Conservation (phyloP, 768 basidiomycete genomes). For the Amanita rubescens region DNA sequence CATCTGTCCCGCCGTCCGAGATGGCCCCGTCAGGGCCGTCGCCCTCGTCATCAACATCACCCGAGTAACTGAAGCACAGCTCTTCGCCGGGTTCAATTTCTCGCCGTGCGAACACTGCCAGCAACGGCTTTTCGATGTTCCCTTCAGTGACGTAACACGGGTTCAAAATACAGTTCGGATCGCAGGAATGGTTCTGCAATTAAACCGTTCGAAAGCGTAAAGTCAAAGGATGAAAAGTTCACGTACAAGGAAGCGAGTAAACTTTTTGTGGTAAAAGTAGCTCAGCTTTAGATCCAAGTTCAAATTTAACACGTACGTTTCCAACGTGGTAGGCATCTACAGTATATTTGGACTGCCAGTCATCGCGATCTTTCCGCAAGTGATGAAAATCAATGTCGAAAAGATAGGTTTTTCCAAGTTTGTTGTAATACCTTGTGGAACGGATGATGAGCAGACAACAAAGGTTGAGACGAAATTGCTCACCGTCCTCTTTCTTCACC, state of each 20-base stretch:
- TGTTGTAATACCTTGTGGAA: conserved; percentile 56
- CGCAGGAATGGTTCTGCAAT: conserved; percentile 81
- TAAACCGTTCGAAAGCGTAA: neutral
- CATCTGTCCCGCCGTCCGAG: conserved; percentile 2
- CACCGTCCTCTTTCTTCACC: conserved; percentile 63
- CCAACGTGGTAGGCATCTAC: conserved; percentile 88
- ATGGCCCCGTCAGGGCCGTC: neutral
- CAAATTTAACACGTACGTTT: conserved; percentile 46
- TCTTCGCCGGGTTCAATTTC: conserved; percentile 65
- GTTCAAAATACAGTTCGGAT: conserved; percentile 72
- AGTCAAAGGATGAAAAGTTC: neutral
- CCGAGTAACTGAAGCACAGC: conserved; percentile 70
- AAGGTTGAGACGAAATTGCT: conserved; percentile 17
- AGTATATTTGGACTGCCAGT: conserved; percentile 40
- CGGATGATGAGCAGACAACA: conserved; percentile 3
- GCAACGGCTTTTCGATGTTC: conserved; percentile 58
- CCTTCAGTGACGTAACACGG: conserved; percentile 76
- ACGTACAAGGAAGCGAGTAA: conserved; percentile 83
- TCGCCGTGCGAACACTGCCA: conserved; percentile 57
- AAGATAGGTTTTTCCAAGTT: conserved; percentile 69
- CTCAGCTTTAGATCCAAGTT: neutral
- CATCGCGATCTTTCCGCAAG: conserved; percentile 31
- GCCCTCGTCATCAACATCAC: conserved; percentile 19
- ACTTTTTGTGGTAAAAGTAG: no score
- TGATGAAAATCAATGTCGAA: conserved; percentile 79